These are phyloP conservation scores for Leptographium wingfieldii DNA, from an alignment of 2,329 filamentous ascomycete genomes.

Conservation along the genomic window DNA sequence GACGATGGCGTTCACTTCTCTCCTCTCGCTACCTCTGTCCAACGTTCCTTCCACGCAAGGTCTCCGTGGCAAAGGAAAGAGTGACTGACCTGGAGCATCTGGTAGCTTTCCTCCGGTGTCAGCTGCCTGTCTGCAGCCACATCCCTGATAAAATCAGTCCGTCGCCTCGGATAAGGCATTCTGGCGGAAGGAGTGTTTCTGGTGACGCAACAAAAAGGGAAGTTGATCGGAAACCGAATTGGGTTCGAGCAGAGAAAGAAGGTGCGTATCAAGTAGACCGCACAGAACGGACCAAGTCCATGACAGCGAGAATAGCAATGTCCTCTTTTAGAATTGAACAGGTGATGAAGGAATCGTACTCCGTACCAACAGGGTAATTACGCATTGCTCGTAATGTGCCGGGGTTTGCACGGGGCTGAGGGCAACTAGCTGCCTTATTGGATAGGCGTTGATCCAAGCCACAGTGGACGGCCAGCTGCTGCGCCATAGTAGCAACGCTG, in stretches of 20 bases:
- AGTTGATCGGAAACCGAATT: background rate
- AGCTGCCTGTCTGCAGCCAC: slow-evolving; percentile 31
- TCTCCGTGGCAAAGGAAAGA: slow-evolving; percentile 7
- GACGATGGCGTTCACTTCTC: background rate
- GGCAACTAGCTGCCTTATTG: background rate
- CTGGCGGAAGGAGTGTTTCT: background rate
- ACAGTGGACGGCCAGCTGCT: background rate
- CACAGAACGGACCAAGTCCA: slow-evolving; percentile 2
- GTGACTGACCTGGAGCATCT: slow-evolving; percentile 28
- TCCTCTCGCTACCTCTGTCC: background rate
- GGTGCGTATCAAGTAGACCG: slow-evolving; percentile 5
- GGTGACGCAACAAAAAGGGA: background rate
- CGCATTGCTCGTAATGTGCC: background rate
- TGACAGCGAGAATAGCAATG: background rate
- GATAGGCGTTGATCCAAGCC: background rate
- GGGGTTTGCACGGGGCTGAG: background rate
- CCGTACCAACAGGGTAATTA: background rate
- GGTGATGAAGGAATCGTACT: background rate
- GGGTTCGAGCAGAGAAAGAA: background rate
- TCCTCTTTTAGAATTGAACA: background rate
- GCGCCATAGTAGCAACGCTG: background rate
- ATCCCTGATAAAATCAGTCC: slow-evolving; percentile 29
- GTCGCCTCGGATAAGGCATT: slow-evolving; percentile 25
- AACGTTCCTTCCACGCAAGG: background rate
- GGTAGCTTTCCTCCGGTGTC: slow-evolving; percentile 28